Evolutionary conservation across 306 rosid species (phyloP).

Genomic region (Trifolium repens): DNA sequence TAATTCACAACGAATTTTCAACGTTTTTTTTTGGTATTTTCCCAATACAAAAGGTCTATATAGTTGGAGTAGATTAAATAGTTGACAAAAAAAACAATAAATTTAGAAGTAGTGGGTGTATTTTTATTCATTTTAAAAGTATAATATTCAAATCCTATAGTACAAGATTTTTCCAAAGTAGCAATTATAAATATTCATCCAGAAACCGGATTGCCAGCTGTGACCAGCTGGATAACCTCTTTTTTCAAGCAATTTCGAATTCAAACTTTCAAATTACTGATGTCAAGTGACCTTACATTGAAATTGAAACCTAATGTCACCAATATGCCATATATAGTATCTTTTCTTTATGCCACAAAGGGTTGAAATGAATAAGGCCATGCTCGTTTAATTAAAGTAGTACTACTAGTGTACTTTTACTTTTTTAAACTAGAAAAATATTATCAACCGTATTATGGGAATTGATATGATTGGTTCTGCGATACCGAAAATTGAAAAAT

Average conservation of each 20-base stretch:
- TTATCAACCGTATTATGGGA: too few relatives aligned
- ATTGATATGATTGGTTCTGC: too few relatives aligned
- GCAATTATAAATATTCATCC: constrained; percentile 2
- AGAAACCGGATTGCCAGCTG: constrained; percentile 37
- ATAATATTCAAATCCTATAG: constrained; percentile 15
- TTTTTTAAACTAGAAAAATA: too few relatives aligned
- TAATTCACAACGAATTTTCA: not conserved
- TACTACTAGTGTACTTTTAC: too few relatives aligned
- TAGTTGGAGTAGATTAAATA: not conserved
- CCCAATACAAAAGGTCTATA: not conserved
- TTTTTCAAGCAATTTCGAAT: constrained; percentile 30
- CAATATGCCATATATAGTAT: not conserved
- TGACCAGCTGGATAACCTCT: constrained; percentile 15
- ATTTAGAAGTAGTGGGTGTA: constrained; percentile 6
- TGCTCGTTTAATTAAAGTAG: not conserved
- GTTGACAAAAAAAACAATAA: not conserved
- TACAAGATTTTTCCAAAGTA: constrained; percentile 9
- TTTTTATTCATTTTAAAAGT: not conserved
- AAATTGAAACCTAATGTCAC: not conserved
- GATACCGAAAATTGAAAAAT: too few relatives aligned
- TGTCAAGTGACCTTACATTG: not conserved
- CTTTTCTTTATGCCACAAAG: not conserved
- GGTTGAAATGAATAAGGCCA: not conserved
- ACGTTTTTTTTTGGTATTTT: not conserved
- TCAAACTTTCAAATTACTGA: constrained; percentile 2